Conservation (phyloP, 129 eudicot genomes). For the Rutidosis leptorrhynchoides region DNA sequence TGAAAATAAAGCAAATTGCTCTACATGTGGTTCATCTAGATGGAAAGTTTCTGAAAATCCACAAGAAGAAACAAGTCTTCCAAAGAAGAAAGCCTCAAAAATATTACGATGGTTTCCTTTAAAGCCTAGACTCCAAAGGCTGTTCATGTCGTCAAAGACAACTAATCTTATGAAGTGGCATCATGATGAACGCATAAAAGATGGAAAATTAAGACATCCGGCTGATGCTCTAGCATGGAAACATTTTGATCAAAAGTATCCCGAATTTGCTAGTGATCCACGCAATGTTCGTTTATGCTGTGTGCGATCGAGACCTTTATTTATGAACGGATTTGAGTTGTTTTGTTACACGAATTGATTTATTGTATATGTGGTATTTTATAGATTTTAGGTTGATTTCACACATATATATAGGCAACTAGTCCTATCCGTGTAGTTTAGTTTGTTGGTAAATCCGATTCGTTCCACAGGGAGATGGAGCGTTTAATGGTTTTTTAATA, state of each 20-base stretch:
- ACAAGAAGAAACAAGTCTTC: not conserved
- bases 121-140: conserved; percentile 1
- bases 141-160: not conserved
- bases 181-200: not conserved
- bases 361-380: too few species aligned
- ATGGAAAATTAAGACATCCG: not conserved
- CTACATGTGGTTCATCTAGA: not conserved
- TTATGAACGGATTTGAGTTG: too few species aligned
- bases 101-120: conserved; percentile 3
- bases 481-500: too few species aligned
- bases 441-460: too few species aligned
- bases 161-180: not conserved
- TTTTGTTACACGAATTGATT: too few species aligned
- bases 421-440: too few species aligned
- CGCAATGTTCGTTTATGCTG: not conserved
- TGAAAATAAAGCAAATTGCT: not conserved
- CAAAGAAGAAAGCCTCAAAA: conserved; percentile 1
- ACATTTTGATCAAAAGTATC: not conserved
- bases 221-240: not conserved
- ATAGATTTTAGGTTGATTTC: too few species aligned
- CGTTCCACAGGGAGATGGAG: too few species aligned
- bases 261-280: not conserved
- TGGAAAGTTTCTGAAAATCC: not conserved
- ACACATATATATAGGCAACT: too few species aligned
- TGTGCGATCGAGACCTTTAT: too few species aligned